Conservation (phyloP, 192 early-diverging fungal genomes). For the Funneliformis geosporum region DNA sequence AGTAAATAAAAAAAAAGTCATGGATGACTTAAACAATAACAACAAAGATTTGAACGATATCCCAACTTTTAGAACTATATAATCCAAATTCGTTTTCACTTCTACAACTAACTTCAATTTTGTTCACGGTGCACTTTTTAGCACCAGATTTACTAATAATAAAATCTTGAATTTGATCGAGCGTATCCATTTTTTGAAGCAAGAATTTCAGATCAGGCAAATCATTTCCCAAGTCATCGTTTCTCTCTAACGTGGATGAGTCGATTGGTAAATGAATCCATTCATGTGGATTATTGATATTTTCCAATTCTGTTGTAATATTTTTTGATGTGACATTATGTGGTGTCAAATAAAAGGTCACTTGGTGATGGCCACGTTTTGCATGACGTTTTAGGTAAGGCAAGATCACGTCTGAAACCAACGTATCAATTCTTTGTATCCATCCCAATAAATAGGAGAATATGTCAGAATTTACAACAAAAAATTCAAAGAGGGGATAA, state of each 20-base stretch:
- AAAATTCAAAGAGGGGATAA: not conserved
- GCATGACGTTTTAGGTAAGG: slow-evolving; percentile 19
- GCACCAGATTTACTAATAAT: not conserved
- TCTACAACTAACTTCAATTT: slow-evolving; percentile 15
- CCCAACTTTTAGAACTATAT: not conserved
- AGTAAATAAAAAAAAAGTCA: no score
- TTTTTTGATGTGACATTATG: slow-evolving; percentile 3
- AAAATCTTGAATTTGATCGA: not conserved
- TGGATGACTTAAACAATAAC: no score
- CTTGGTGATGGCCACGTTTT: slow-evolving; percentile 19
- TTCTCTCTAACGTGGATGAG: not conserved
- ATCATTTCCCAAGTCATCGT: not conserved
- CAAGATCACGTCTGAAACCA: slow-evolving; percentile 12
- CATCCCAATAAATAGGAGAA: not conserved
- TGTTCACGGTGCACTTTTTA: not conserved
- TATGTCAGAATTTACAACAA: not conserved
- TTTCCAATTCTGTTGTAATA: not conserved
- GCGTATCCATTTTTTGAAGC: slow-evolving; percentile 1
- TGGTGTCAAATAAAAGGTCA: slow-evolving; percentile 21
- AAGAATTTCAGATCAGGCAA: slow-evolving; percentile 1
- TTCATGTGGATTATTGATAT: slow-evolving; percentile 6
- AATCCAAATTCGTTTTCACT: slow-evolving; percentile 25
- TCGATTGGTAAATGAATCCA: not conserved
- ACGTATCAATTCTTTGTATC: not conserved
- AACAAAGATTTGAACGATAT: no score